phyloP scores from a whole-genome alignment of 2,329 filamentous ascomycete genomes.

The Cladosporium sp. region DNA sequence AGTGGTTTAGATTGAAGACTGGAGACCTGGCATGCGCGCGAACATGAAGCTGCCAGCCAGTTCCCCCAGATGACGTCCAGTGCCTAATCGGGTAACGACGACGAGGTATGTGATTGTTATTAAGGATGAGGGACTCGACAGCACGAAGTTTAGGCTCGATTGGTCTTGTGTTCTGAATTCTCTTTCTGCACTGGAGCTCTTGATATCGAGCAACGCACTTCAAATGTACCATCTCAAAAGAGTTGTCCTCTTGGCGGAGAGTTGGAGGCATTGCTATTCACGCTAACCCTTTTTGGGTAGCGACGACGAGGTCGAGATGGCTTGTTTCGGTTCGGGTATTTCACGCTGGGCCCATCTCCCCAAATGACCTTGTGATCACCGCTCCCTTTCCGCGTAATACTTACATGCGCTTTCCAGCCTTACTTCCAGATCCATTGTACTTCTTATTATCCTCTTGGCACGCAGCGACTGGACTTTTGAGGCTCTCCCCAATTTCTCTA shows the following conservation, averaged over 20 bases:
- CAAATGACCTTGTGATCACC: background rate
- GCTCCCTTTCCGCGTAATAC: background rate
- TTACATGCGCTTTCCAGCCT: no score
- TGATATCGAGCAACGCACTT: no score
- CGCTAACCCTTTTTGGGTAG: background rate
- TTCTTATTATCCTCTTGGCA: background rate
- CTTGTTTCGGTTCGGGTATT: background rate
- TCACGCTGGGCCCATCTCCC: background rate
- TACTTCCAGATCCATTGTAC: no score
- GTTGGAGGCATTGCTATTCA: background rate
- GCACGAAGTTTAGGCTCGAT: background rate
- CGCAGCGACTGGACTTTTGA: no score
- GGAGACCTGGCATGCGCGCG: background rate
- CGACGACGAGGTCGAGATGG: background rate
- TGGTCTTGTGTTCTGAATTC: background rate
- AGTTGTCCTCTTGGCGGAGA: background rate
- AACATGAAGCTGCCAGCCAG: background rate
- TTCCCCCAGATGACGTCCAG: slow-evolving; percentile 2
- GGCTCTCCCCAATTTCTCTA: background rate
- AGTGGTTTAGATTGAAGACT: background rate
- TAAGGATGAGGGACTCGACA: background rate
- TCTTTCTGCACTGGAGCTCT: no score
- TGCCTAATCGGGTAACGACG: slow-evolving; percentile 8
- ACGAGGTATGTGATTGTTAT: background rate
- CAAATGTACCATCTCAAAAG: no score